Evolutionary conservation across 129 eudicot species (phyloP), one percentile per base, ranked within the genome.

Genomic region (Arctium minus): DNA sequence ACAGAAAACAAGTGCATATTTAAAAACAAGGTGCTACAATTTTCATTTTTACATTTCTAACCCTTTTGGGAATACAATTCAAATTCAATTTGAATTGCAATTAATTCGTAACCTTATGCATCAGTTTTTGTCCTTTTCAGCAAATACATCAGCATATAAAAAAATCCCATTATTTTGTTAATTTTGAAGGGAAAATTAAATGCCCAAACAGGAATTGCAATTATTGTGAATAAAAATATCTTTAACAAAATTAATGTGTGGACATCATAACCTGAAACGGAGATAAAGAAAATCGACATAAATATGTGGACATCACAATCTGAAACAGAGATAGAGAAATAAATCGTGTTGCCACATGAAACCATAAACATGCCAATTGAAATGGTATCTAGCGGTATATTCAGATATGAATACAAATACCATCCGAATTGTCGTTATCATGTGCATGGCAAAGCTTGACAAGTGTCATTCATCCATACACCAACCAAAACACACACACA

Each of bases 391-490:
- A 32, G 72, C 71, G 31, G 30, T 75, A 76, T 22, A 22, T 22
- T 83, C 86, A 53, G 53, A 67, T 76, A 46, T 35, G 37, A 48
- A 22, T 12, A 31, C 74, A 46, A 44, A 75, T 50, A 18, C 77
- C 0, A 76, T 76, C 13, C 13, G 33, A 79, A 71, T 83, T 83
- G 83, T 83, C 83, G 70, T 42, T 78, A 78, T 83, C 86, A 38
- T 79, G 79, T 83, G 86, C 86, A 83, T 83, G 85, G 86, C 82
- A 48, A 48, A 8, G 6, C 11, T 40, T 31, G 83, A 70, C 87
- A 84, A 73, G 87, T 84, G 87, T 84, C 87, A 72, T 72, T 79
- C 76, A 84, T 84, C 83, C 56, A 18, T 17, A 40, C 5, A 84
- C 6, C 44, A 5, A 84, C 6, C 44, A 84, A 33, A 72, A 4